Conservation (phyloP, 208 protist genomes). For the Borovskyia barvae region DNA sequence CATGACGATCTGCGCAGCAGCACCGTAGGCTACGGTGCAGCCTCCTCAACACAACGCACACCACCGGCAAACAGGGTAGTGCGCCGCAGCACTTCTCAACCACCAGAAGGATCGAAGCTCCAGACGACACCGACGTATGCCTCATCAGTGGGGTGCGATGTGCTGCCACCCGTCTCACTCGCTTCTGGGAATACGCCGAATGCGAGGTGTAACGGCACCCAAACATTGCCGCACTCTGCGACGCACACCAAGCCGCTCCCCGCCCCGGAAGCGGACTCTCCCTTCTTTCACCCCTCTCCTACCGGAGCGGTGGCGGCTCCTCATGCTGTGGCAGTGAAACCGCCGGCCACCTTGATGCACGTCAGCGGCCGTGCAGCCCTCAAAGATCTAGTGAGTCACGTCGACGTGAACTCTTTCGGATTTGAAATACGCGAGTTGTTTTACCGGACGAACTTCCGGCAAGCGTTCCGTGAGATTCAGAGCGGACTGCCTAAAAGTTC, state of each 20-base stretch:
- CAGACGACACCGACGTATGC: not conserved
- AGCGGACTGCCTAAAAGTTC: conserved; percentile 1
- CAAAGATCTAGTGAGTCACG: conserved; percentile 23
- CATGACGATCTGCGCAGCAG: too few species aligned
- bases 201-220: too few species aligned
- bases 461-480: conserved; percentile 5
- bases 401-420: conserved; percentile 16
- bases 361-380: not conserved
- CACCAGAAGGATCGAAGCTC: not conserved
- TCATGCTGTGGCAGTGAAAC: too few species aligned
- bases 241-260: too few species aligned
- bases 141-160: not conserved
- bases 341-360: not conserved
- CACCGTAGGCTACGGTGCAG: too few species aligned
- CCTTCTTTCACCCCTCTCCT: too few species aligned
- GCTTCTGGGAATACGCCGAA: not conserved
- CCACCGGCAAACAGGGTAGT: not conserved
- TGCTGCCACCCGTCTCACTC: not conserved
- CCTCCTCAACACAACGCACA: not conserved
- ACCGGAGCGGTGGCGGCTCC: too few species aligned
- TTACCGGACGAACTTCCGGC: conserved; percentile 13
- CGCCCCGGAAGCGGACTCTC: too few species aligned
- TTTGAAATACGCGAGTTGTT: conserved; percentile 14
- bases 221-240: too few species aligned
- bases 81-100: not conserved